phyloP scores from a whole-genome alignment of 768 basidiomycete genomes.

The Boletus pseudopeckii region DNA sequence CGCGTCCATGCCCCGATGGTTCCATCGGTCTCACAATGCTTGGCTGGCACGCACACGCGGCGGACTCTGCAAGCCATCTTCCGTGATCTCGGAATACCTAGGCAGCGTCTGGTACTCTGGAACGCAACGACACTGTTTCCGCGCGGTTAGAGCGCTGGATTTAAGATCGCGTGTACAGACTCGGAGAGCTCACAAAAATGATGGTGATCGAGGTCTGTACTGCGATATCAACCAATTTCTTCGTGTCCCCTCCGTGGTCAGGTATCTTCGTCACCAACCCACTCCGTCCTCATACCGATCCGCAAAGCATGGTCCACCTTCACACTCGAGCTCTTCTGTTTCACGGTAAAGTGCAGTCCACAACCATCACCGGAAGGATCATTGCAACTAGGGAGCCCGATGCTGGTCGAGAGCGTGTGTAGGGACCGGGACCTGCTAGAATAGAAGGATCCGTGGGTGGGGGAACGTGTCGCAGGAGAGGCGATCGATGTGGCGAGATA shows the following conservation, averaged over 20 bases:
- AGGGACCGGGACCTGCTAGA: slow-evolving; percentile 28
- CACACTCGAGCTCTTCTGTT: slow-evolving; percentile 62
- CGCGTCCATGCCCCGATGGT: neutral
- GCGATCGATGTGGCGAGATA: slow-evolving; percentile 29
- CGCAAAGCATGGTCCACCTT: slow-evolving; percentile 75
- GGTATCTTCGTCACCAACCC: slow-evolving; percentile 56
- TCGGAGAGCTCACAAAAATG: slow-evolving; percentile 67
- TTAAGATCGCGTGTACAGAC: neutral
- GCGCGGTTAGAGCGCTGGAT: neutral
- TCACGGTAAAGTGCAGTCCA: slow-evolving; percentile 71
- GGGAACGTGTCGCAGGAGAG: slow-evolving; percentile 15
- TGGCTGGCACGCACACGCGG: slow-evolving; percentile 44
- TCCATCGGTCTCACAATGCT: neutral
- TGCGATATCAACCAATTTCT: slow-evolving; percentile 83
- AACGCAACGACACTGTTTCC: slow-evolving; percentile 71
- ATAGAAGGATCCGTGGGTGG: slow-evolving; percentile 20
- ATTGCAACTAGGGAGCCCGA: slow-evolving; percentile 20
- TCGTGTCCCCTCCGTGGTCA: slow-evolving; percentile 52
- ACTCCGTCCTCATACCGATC: slow-evolving; percentile 76
- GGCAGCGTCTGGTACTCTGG: slow-evolving; percentile 79
- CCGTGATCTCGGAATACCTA: slow-evolving; percentile 52
- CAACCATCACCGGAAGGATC: neutral
- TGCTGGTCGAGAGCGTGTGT: slow-evolving; percentile 10
- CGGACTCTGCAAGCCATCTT: slow-evolving; percentile 1
- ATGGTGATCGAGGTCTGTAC: slow-evolving; percentile 85